Conservation (phyloP, 2,329 filamentous ascomycete genomes). For the Aspergillus niger region DNA sequence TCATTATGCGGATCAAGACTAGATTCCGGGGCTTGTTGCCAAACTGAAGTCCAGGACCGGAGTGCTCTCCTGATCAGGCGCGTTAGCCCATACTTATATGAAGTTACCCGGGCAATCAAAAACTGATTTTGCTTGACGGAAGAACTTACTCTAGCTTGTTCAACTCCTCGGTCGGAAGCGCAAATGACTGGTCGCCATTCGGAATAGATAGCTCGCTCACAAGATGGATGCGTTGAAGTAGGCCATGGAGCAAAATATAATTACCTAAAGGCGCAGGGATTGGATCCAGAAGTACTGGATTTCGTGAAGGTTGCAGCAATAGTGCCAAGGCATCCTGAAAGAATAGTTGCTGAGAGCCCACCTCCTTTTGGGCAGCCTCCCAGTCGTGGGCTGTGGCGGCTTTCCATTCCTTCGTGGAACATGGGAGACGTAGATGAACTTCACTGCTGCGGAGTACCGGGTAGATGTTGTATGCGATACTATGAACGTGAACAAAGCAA, state of each 20-base stretch:
- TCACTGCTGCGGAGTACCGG: conserved; percentile 41
- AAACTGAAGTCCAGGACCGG: conserved; percentile 38
- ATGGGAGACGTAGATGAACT: conserved; percentile 41
- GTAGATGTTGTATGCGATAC: conserved; percentile 43
- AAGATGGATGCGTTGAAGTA: conserved; percentile 66
- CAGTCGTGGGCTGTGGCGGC: conserved; percentile 35
- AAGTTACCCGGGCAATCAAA: neutral
- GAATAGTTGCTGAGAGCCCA: conserved; percentile 32
- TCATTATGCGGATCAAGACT: conserved; percentile 38
- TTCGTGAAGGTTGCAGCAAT: conserved; percentile 34
- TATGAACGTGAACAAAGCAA: conserved; percentile 43
- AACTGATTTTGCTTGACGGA: neutral
- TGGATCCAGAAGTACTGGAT: conserved; percentile 30
- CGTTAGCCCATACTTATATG: neutral
- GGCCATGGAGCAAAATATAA: conserved; percentile 70
- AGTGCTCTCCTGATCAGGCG: conserved; percentile 30
- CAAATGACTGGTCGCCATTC: conserved; percentile 33
- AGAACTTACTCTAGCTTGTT: conserved; percentile 37
- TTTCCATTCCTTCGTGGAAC: conserved; percentile 40
- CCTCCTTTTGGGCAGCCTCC: conserved; percentile 32
- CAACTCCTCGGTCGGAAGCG: conserved; percentile 35
- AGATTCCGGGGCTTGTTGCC: conserved; percentile 40
- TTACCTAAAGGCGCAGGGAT: conserved; percentile 60
- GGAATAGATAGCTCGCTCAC: conserved; percentile 37
- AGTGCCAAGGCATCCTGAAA: conserved; percentile 39